phyloP scores from a whole-genome alignment of 2,329 filamentous ascomycete genomes.

The Ascomycota sp. region DNA sequence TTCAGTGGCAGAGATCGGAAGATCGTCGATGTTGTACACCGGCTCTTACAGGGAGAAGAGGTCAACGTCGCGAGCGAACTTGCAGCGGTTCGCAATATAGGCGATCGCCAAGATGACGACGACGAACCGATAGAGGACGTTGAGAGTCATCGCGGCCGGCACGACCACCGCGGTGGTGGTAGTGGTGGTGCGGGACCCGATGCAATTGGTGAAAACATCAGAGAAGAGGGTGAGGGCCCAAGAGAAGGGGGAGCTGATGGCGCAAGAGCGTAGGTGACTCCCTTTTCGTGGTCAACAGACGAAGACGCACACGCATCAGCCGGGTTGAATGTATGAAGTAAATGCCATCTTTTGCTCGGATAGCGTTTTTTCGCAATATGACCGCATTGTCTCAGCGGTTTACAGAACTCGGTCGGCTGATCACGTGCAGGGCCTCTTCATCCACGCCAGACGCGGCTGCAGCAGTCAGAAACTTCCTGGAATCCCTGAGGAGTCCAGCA shows the following conservation, averaged over 20 bases:
- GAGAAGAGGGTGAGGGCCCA: conserved; percentile 72
- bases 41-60: conserved; percentile 71
- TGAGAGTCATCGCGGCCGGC: conserved; percentile 40
- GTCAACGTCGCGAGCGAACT: conserved; percentile 61
- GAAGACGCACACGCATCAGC: conserved; percentile 7
- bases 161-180: conserved; percentile 35
- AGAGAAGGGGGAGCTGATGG: conserved; percentile 91
- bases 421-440: conserved; percentile 33
- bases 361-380: no score
- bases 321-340: no score
- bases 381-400: no score
- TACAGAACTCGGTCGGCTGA: conserved; percentile 25
- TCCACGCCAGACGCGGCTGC: conserved; percentile 48
- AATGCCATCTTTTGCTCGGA: no score
- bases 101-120: conserved; percentile 34
- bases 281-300: conserved; percentile 10
- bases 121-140: conserved; percentile 34
- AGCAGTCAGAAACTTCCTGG: conserved; percentile 73
- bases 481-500: conserved; percentile 48
- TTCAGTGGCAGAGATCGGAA: conserved; percentile 74
- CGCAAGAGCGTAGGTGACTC: conserved; percentile 89
- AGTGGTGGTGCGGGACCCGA: conserved; percentile 68
- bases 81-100: conserved; percentile 34
- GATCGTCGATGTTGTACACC: conserved; percentile 73
- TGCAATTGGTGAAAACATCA: conserved; percentile 78